phyloP scores from a whole-genome alignment of 2,329 filamentous ascomycete genomes.

The Aureobasidium namibiae region DNA sequence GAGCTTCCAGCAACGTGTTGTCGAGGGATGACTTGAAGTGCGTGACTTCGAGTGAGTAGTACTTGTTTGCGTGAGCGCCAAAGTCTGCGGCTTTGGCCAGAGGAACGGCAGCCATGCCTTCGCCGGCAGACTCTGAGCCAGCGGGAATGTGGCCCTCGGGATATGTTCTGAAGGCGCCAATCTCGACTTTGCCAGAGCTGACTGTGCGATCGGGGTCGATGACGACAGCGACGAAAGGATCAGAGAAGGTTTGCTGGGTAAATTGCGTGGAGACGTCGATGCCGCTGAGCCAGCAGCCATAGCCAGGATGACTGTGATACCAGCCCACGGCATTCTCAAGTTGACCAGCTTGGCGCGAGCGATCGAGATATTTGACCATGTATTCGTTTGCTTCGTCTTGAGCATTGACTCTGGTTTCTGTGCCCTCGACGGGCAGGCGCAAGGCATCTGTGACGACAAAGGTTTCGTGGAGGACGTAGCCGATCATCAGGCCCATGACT shows the following conservation, averaged over 20 bases:
- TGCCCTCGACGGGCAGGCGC: slow-evolving; percentile 88
- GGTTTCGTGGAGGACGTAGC: slow-evolving; percentile 75
- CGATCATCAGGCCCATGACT: slow-evolving; percentile 97
- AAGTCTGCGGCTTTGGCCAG: slow-evolving; percentile 94
- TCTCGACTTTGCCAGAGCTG: slow-evolving; percentile 89
- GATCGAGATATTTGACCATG: slow-evolving; percentile 75
- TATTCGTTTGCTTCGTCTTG: slow-evolving; percentile 96
- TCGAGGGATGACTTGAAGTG: slow-evolving; percentile 94
- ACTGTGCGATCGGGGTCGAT: slow-evolving; percentile 95
- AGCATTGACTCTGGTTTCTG: slow-evolving; percentile 96
- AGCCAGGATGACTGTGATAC: slow-evolving; percentile 97
- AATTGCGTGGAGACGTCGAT: slow-evolving; percentile 89
- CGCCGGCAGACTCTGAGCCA: slow-evolving; percentile 27
- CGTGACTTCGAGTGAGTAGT: slow-evolving; percentile 85
- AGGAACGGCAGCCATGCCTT: slow-evolving; percentile 68
- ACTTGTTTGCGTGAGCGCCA: slow-evolving; percentile 80
- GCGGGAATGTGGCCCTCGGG: slow-evolving; percentile 61
- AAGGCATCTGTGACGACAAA: slow-evolving; percentile 94
- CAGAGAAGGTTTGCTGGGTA: slow-evolving; percentile 75
- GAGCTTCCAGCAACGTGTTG: slow-evolving; percentile 70
- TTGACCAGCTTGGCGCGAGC: slow-evolving; percentile 66
- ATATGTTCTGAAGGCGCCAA: slow-evolving; percentile 91
- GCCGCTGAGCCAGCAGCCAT: slow-evolving; percentile 94
- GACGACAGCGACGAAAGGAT: slow-evolving; percentile 91
- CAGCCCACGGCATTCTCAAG: slow-evolving; percentile 92